Evolutionary conservation across 192 early-diverging fungal genomes (phyloP), one percentile per base, ranked within the genome.

Genomic region (Phycomyces nitens): DNA sequence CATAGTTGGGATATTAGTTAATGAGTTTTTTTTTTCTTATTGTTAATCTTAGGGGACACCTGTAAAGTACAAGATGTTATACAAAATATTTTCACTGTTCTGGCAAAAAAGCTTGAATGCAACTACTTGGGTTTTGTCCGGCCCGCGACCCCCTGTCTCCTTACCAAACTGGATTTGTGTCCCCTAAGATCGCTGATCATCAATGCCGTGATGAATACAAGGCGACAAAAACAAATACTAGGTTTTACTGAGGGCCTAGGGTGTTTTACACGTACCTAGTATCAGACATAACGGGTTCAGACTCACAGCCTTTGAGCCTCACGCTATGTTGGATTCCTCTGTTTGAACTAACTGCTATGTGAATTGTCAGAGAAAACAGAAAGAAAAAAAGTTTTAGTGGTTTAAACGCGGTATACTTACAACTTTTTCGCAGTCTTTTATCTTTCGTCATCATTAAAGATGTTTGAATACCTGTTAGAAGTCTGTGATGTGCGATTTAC

Each of bases 201-300:
- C 53, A 54, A 56, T 39, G 39, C 27, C 55, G 34, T 40, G 55
- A 56, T 40, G n/a, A 56, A 56, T 39, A 56, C 55, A 56, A 56
- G 34, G 34, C 18, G 55, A 39, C 39, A 39, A 56, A 42, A 54
- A n/a, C n/a, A 56, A 56, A 56, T 34, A 40, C n/a, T 16, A 56
- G 55, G 55, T 39, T 56, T 56, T 56, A 56, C 55, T 56, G 34
- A 56, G 55, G 55, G 55, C 27, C 55, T 56, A 56, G 55, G 51
- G 51, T 52, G 18, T 52, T 52, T 56, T 56, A 56, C 55, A 34
- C 55, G 34, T 34, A 56, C 55, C 55, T 56, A 39, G 55, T 56
- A 56, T 18, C 55, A 56, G 39, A 56, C 55, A 56, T 56, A 56
- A 39, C 34, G 55, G 55, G 55, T 40, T 34, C 34, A 56, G 55